Evolutionary conservation across 495 filamentous ascomycete genomes (phyloP), one percentile per base, ranked within the genome.

Genomic region (Penicillium pulvis): DNA sequence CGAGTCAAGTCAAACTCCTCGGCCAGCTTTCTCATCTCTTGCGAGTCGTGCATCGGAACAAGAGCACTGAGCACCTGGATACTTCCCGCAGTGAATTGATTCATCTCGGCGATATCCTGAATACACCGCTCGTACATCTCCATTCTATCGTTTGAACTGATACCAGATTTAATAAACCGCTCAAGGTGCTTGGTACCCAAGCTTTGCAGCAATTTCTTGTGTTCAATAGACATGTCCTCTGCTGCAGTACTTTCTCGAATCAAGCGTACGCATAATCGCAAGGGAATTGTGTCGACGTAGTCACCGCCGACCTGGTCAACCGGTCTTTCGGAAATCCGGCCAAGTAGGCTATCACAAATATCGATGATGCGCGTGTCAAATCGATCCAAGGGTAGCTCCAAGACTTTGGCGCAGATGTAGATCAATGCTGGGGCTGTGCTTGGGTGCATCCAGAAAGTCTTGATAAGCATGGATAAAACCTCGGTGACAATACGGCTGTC

Each of bases 401-500:
- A 70, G 35, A 93, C 74, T 66, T 96, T 97, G 50, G 81, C 72
- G 61, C 87, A 90, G n/a, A 96, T 64, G 68, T 94, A 89, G 14
- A 88, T 66, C 31, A 93, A 69, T 6, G 77, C 71, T 0, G 78
- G 71, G 20, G 81, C 73, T 0, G 76, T 66, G 6, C 66, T 60
- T 1, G 60, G 19, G 55, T 89, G 84, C 46, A 92, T 79, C 43
- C 75, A 71, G 41, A 88, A 74, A 30, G 92, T 88, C 19, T 81
- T 80, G 6, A 64, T 69, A n/a, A 93, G 80, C 89, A 97, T 95
- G 16, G 69, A 69, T 55, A 96, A 71, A 10, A 93, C 82, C 39
- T 93, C 92, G 24, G 88, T 86, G 17, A 91, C 89, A 36, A 93
- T 86, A 52, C 92, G 83, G 12, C 91, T 89, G 71, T 98, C 91